Evolutionary conservation across 2,329 filamentous ascomycete species (phyloP).

Genomic region (Verticillium klebahnii): DNA sequence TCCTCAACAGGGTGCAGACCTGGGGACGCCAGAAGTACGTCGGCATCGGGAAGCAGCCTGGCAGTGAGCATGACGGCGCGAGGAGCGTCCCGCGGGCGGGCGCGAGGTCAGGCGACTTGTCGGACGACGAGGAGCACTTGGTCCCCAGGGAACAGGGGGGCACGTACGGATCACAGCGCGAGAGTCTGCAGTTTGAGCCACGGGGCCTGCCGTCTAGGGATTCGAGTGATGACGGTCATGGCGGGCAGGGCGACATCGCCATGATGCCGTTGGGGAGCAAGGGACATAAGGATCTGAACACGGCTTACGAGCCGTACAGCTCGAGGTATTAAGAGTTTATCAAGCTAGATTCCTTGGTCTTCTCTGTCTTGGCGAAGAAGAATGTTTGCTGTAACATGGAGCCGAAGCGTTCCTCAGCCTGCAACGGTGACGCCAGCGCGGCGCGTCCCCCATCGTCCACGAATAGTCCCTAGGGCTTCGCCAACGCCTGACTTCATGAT

Average conservation of each 20-base stretch:
- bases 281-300: slow-evolving; percentile 17
- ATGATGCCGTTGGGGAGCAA: slow-evolving; percentile 11
- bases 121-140: slow-evolving; percentile 1
- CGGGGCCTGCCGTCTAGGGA: neutral
- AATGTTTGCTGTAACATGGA: too few relatives aligned
- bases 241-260: slow-evolving; percentile 7
- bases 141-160: slow-evolving; percentile 1
- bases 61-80: neutral
- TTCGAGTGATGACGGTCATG: neutral
- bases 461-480: too few relatives aligned
- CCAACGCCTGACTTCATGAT: too few relatives aligned
- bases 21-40: slow-evolving; percentile 23
- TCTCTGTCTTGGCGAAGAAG: too few relatives aligned
- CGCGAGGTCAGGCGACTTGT: neutral
- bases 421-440: too few relatives aligned
- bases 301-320: slow-evolving; percentile 19
- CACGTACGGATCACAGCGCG: neutral
- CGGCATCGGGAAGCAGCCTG: slow-evolving; percentile 22
- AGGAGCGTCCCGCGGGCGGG: neutral
- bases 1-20: slow-evolving; percentile 9
- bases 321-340: neutral
- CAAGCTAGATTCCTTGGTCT: too few relatives aligned
- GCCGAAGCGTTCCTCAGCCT: too few relatives aligned
- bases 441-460: too few relatives aligned
- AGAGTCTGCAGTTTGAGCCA: neutral